phyloP scores from a whole-genome alignment of 2,329 filamentous ascomycete genomes.

The Curvularia verruculosa region DNA sequence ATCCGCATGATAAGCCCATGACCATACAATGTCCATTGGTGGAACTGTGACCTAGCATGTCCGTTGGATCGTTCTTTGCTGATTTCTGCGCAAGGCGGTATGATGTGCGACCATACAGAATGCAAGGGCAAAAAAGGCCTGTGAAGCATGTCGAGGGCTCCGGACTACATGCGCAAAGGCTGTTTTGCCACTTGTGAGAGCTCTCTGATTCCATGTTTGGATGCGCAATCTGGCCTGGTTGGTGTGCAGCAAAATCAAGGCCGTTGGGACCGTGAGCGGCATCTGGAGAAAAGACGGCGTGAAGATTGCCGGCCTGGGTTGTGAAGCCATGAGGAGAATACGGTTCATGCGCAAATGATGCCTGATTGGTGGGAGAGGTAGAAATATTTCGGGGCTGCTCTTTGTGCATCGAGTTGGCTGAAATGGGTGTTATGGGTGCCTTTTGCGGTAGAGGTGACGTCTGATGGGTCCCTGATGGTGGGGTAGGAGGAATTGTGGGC shows the following conservation, averaged over 20 bases:
- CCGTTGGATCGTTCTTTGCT: constrained; percentile 49
- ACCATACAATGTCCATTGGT: constrained; percentile 51
- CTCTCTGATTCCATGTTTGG: constrained; percentile 46
- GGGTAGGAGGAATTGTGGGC: constrained; percentile 38
- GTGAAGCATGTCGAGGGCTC: constrained; percentile 48
- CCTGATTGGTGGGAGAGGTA: constrained; percentile 17
- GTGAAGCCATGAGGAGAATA: constrained; percentile 45
- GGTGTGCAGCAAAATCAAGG: constrained; percentile 43
- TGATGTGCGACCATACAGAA: constrained; percentile 52
- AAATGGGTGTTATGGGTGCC: constrained; percentile 39
- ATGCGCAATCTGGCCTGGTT: constrained; percentile 51
- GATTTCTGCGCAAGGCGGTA: constrained; percentile 50
- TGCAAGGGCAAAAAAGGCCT: constrained; percentile 53
- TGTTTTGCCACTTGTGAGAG: constrained; percentile 39
- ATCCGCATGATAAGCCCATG: constrained; percentile 46
- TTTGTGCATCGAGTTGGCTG: constrained; percentile 21
- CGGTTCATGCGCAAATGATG: constrained; percentile 31
- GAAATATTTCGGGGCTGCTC: constrained; percentile 7
- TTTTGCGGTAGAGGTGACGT: constrained; percentile 35
- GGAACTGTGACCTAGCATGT: constrained; percentile 46
- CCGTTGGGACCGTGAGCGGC: constrained; percentile 49
- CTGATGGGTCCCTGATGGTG: constrained; percentile 27
- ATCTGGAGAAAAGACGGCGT: constrained; percentile 47
- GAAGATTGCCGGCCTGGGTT: constrained; percentile 28
- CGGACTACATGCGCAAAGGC: constrained; percentile 43